Evolutionary conservation across 768 basidiomycete species (phyloP).

Genomic region (Lentinula sp.): DNA sequence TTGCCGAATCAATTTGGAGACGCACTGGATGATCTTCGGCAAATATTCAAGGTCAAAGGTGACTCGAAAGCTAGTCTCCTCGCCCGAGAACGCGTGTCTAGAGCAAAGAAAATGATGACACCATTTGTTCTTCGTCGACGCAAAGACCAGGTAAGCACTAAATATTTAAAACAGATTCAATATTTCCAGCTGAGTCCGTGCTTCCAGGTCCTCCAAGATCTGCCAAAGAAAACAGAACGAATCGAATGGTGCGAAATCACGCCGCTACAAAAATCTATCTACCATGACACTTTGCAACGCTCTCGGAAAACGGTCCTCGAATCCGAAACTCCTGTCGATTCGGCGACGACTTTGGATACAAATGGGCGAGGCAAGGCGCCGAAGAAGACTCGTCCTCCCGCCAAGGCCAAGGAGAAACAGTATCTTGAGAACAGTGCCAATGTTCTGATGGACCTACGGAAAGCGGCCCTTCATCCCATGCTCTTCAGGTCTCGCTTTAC

Average conservation of each 20-base stretch:
- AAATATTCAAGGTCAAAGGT: constrained; percentile 97
- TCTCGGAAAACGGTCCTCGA: constrained; percentile 79
- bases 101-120: constrained; percentile 99
- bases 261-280: constrained; percentile 71
- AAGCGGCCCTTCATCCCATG: constrained; percentile 96
- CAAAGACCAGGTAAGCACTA: constrained; percentile 76
- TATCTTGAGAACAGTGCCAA: constrained; percentile 84
- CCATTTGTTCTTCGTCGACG: constrained; percentile 96
- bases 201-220: constrained; percentile 78
- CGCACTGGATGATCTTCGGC: constrained; percentile 72
- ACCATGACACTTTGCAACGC: constrained; percentile 78
- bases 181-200: background rate
- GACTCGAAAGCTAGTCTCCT: constrained; percentile 84
- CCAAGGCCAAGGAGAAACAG: constrained; percentile 47
- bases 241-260: constrained; percentile 97
- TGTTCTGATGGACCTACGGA: constrained; percentile 95
- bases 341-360: constrained; percentile 13
- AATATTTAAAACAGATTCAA: background rate
- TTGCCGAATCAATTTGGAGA: constrained; percentile 83
- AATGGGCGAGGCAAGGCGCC: constrained; percentile 22
- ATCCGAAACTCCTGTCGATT: constrained; percentile 16
- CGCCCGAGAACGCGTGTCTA: constrained; percentile 86
- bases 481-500: constrained; percentile 85
- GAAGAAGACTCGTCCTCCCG: constrained; percentile 35
- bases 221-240: constrained; percentile 88